Base-by-base conservation (phyloP, 345 rosid genomes). In the Orychophragmus violaceus region DNA sequence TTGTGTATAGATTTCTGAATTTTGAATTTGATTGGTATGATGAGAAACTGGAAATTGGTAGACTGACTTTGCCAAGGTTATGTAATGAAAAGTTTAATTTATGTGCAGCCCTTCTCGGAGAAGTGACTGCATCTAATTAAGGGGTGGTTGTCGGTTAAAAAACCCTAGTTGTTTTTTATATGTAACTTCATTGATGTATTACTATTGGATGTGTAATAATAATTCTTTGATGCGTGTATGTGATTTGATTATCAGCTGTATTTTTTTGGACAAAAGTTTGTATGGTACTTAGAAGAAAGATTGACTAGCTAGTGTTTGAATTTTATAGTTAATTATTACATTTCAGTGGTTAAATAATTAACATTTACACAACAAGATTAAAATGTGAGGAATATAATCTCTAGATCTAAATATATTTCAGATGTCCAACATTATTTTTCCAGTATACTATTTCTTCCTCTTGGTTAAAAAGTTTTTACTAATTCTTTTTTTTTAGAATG, bases 51-150 rank as follows among this genome's bases (percentile, higher is more conserved):
- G 21, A 56, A 28, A 24, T 53, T 72, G 35, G 65, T 57, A 41
- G 30, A 63, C 41, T 24, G 41, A 62, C 41, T 62, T 54, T 18
- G 49, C 58, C 57, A 70, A 61, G 68, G 21, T 60, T 37, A 17
- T 42, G 49, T 44, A 25, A 62, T 35, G 58, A 17, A 64, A 59
- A 37, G 60, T 46, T 63, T 45, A 46, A 71, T 11, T 30, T 70
- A 61, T 56, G 57, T 71, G 64, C 75, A 23, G 62, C 46, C 56
- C 74, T 62, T 70, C 54, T 3, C 12, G 56, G 69, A 62, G 69
- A 62, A 62, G 56, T 63, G 62, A 55, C 64, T 64, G 65, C 57
- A 64, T 64, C 59, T 72, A 72, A 55, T 36, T 21, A 59, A 25
- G 25, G 3, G 41, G 50, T 25, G 28, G 17, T 57, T 36, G 21